phyloP scores from a whole-genome alignment of 1,284 basidiomycete species.

The Irpex sp. region DNA sequence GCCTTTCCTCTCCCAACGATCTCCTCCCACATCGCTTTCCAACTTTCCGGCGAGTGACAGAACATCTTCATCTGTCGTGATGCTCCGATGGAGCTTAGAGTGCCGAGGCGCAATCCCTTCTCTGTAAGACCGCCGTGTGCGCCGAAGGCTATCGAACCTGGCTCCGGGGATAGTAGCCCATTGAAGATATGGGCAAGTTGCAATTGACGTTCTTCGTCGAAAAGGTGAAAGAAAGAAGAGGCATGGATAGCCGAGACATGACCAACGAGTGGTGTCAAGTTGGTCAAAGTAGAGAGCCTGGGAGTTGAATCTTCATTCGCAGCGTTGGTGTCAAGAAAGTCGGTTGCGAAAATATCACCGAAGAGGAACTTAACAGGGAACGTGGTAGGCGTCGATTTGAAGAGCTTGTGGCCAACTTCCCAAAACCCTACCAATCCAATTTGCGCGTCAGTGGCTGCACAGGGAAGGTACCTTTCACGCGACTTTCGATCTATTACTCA shows the following conservation, averaged over 20 bases:
- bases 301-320: not conserved
- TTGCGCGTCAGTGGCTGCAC: not conserved
- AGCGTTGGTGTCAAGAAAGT: slow-evolving; percentile 23
- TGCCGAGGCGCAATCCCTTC: slow-evolving; percentile 20
- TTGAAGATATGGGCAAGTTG: slow-evolving; percentile 12
- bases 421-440: slow-evolving; percentile 27
- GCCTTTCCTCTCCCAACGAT: slow-evolving; percentile 37
- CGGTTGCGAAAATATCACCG: slow-evolving; percentile 41
- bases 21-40: slow-evolving; percentile 40
- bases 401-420: slow-evolving; percentile 32
- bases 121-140: slow-evolving; percentile 22
- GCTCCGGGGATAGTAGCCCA: slow-evolving; percentile 18
- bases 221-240: slow-evolving; percentile 50
- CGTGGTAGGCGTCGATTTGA: slow-evolving; percentile 29
- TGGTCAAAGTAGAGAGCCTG: slow-evolving; percentile 28
- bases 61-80: slow-evolving; percentile 19
- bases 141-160: slow-evolving; percentile 38
- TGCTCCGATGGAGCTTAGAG: no score
- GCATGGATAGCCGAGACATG: slow-evolving; percentile 44
- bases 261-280: slow-evolving; percentile 41
- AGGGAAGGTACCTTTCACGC: not conserved
- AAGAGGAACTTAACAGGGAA: slow-evolving; percentile 43
- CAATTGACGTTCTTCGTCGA: slow-evolving; percentile 39
- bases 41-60: slow-evolving; percentile 35
- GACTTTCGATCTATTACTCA: slow-evolving; percentile 10